Percentiles rank a stretch among this genome's conserved stretches.
Conservation (phyloP, 164 flowering plant genomes). For the Litsea cubeba region DNA sequence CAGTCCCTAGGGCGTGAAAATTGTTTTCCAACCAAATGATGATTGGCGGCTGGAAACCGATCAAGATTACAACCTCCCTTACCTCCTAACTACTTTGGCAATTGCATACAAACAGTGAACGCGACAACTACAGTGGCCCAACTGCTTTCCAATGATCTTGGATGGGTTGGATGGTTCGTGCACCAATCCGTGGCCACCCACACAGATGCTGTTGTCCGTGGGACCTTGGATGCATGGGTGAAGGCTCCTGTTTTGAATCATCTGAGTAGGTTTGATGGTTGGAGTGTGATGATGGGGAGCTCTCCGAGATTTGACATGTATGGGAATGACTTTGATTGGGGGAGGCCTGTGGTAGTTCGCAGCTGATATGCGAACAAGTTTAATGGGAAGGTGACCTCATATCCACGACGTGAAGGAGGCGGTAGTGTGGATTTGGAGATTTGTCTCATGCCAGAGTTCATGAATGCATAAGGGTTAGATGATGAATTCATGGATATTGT, state of each 20-base stretch:
- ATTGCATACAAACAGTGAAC: constrained; percentile 13
- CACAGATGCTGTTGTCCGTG: neutral
- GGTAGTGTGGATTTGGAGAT: constrained; percentile 72
- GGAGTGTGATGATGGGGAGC: neutral
- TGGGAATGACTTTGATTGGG: constrained; percentile 11
- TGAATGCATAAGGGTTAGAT: constrained; percentile 46
- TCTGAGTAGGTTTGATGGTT: neutral
- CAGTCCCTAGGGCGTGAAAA: constrained; percentile 5
- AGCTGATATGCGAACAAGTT: constrained; percentile 66
- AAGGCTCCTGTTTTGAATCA: neutral
- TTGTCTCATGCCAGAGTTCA: constrained; percentile 43
- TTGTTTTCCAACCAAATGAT: constrained; percentile 18
- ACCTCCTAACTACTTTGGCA: constrained; percentile 37
- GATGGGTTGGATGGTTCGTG: constrained; percentile 8
- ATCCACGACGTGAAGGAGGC: constrained; percentile 53
- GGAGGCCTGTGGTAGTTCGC: constrained; percentile 19
- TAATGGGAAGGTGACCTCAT: constrained; percentile 69
- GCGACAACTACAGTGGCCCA: neutral
- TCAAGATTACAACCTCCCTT: constrained; percentile 36
- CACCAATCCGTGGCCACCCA: neutral
- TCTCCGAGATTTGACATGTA: constrained; percentile 6
- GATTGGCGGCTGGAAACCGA: constrained; percentile 29
- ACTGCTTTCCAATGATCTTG: neutral
- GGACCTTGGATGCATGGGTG: neutral
- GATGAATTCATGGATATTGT: constrained; percentile 27